A percentile compares a stretch with the other conserved stretches of the same genome.
These are phyloP conservation scores for Podila epicladia DNA, from an alignment of 192 early-diverging fungal species.

Conservation along the genomic window DNA sequence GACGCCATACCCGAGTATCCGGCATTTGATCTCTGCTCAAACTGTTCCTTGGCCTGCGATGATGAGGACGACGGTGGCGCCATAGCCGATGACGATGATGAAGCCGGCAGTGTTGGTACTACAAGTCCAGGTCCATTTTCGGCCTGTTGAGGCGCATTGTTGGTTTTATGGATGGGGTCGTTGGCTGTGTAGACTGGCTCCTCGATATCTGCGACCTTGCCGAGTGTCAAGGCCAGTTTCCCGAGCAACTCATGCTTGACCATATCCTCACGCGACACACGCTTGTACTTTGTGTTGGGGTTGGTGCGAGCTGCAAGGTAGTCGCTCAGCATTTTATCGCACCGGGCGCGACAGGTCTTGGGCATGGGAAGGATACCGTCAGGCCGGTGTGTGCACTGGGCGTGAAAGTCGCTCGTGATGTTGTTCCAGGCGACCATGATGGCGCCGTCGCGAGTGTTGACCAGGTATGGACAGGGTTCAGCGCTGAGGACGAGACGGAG, in stretches of 20 bases:
- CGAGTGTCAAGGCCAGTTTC: slow-evolving; percentile 7
- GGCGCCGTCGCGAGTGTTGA: slow-evolving; percentile 34
- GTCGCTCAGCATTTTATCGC: slow-evolving; percentile 39
- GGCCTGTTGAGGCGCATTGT: not conserved
- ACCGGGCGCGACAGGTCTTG: slow-evolving; percentile 30
- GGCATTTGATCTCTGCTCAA: no score
- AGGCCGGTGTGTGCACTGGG: slow-evolving; percentile 8
- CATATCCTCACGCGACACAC: slow-evolving; percentile 32
- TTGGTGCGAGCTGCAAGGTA: slow-evolving; percentile 11
- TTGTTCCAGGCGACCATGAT: slow-evolving; percentile 46
- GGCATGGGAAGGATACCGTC: slow-evolving; percentile 35
- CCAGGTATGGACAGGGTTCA: slow-evolving; percentile 40
- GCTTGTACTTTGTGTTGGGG: slow-evolving; percentile 10
- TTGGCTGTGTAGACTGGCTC: not conserved
- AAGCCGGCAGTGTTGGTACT: no score
- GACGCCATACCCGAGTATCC: no score
- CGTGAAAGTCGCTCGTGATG: slow-evolving; percentile 29
- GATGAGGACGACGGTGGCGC: no score
- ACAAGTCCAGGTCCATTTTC: not conserved
- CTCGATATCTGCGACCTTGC: slow-evolving; percentile 6
- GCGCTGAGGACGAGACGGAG: slow-evolving; percentile 28
- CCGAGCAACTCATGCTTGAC: slow-evolving; percentile 21
- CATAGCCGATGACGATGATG: no score
- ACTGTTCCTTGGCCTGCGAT: no score
- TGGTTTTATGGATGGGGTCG: slow-evolving; percentile 8